These are phyloP conservation scores for Russula ochroleuca DNA, from an alignment of 768 basidiomycete species.

Conservation along the genomic window DNA sequence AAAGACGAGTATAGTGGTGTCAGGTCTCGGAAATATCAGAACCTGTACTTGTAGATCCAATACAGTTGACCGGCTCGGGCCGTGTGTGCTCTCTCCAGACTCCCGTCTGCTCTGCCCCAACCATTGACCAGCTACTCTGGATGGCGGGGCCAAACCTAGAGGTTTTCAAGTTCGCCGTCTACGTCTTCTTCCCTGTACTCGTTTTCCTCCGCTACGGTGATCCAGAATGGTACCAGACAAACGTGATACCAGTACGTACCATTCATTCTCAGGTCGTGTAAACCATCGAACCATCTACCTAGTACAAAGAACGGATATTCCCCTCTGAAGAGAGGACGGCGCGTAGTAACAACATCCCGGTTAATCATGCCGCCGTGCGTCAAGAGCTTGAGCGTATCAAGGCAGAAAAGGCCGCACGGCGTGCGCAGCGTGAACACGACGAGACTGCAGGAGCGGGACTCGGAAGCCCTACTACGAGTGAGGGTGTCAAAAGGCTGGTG, in stretches of 20 bases:
- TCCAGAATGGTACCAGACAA: conserved; percentile 75
- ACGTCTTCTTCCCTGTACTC: conserved; percentile 78
- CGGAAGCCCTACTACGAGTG: conserved; percentile 31
- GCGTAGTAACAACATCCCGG: conserved; percentile 51
- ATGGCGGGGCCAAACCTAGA: conserved; percentile 77
- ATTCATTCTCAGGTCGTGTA: background rate
- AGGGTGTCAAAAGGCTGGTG: conserved; percentile 31
- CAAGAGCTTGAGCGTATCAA: conserved; percentile 71
- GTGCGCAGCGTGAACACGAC: conserved; percentile 42
- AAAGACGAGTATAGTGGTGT: background rate
- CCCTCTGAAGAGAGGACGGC: conserved; percentile 55
- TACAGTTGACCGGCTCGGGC: background rate
- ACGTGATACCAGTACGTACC: conserved; percentile 67
- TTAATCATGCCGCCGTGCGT: conserved; percentile 58
- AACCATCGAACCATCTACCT: background rate
- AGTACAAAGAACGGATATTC: conserved; percentile 75
- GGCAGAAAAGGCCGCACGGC: conserved; percentile 49
- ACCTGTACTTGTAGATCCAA: background rate
- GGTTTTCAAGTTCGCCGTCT: conserved; percentile 84
- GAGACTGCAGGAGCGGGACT: conserved; percentile 33
- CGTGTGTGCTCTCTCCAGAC: background rate
- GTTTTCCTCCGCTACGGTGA: conserved; percentile 84
- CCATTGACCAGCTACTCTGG: background rate
- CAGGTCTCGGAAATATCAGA: background rate
- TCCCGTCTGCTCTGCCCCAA: background rate